phyloP scores from a whole-genome alignment of 2,329 filamentous ascomycete species.

The Aspergillus udagawae region DNA sequence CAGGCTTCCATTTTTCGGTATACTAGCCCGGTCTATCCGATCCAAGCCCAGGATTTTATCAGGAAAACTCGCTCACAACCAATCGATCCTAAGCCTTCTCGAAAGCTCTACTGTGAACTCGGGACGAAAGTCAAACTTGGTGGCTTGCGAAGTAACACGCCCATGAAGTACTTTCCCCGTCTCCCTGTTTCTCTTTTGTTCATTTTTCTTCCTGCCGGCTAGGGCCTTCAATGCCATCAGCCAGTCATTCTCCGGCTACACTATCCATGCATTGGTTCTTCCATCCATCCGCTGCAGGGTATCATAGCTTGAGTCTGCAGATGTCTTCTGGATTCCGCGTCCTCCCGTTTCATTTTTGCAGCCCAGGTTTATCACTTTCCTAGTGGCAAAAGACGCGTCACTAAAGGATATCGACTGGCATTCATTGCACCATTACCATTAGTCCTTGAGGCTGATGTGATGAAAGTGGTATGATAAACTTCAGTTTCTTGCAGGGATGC shows the following conservation, averaged over 20 bases:
- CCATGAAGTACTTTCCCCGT: slow-evolving; percentile 1
- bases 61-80: slow-evolving; percentile 14
- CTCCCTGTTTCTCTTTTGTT: slow-evolving; percentile 3
- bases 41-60: slow-evolving; percentile 9
- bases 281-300: slow-evolving; percentile 9
- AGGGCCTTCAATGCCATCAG: not conserved
- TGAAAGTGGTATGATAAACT: slow-evolving; percentile 18
- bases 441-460: slow-evolving; percentile 10
- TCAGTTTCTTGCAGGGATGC: slow-evolving; percentile 17
- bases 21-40: slow-evolving; percentile 12
- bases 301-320: slow-evolving; percentile 10
- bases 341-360: slow-evolving; percentile 24
- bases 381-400: slow-evolving; percentile 32
- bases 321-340: slow-evolving; percentile 22
- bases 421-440: slow-evolving; percentile 14
- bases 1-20: slow-evolving; percentile 1
- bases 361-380: slow-evolving; percentile 22
- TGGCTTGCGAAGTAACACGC: slow-evolving; percentile 2
- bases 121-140: slow-evolving; percentile 7
- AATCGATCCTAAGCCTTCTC: slow-evolving; percentile 17
- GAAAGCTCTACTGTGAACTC: slow-evolving; percentile 15
- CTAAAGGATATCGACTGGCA: slow-evolving; percentile 29
- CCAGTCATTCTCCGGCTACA: slow-evolving; percentile 4
- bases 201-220: slow-evolving; percentile 1
- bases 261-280: slow-evolving; percentile 6